These are phyloP conservation scores for Fusarium hainanense DNA, from an alignment of 2,329 filamentous ascomycete genomes.

Conservation along the genomic window DNA sequence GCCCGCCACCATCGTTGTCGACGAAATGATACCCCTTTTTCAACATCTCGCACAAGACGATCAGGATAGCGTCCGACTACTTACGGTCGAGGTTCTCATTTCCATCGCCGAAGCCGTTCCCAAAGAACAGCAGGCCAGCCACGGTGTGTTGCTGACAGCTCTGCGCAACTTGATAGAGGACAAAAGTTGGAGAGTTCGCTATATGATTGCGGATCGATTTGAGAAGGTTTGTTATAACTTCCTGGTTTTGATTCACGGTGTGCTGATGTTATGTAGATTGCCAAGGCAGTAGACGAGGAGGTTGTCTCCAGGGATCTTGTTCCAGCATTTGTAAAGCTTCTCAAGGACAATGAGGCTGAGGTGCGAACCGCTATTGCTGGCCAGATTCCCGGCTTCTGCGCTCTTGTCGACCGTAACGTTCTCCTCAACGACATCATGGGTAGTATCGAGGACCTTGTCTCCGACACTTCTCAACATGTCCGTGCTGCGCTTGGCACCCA, in stretches of 20 bases:
- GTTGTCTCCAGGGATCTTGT: slow-evolving; percentile 94
- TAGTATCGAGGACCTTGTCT: slow-evolving; percentile 94
- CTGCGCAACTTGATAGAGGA: slow-evolving; percentile 95
- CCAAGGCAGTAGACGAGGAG: slow-evolving; percentile 97
- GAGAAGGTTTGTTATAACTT: slow-evolving; percentile 73
- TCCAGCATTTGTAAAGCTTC: slow-evolving; percentile 94
- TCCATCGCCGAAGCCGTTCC: slow-evolving; percentile 96
- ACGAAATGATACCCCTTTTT: slow-evolving; percentile 99
- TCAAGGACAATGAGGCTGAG: slow-evolving; percentile 98
- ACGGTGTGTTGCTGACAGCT: slow-evolving; percentile 90
- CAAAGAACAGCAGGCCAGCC: slow-evolving; percentile 97
- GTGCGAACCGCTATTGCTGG: slow-evolving; percentile 96
- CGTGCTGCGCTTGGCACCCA: slow-evolving; percentile 94
- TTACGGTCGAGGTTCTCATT: slow-evolving; percentile 97
- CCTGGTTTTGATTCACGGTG: slow-evolving; percentile 48
- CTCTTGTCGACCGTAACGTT: slow-evolving; percentile 84
- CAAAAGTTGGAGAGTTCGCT: slow-evolving; percentile 98
- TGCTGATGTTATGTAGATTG: slow-evolving; percentile 71
- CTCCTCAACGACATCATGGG: slow-evolving; percentile 97
- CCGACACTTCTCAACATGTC: slow-evolving; percentile 96
- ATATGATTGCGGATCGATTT: slow-evolving; percentile 99
- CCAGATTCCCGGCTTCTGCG: slow-evolving; percentile 97
- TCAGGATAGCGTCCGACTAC: slow-evolving; percentile 94
- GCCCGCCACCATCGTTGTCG: slow-evolving; percentile 89
- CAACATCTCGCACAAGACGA: slow-evolving; percentile 96